Conservation (phyloP, 306 rosid species). For the Castanospermum australe region DNA sequence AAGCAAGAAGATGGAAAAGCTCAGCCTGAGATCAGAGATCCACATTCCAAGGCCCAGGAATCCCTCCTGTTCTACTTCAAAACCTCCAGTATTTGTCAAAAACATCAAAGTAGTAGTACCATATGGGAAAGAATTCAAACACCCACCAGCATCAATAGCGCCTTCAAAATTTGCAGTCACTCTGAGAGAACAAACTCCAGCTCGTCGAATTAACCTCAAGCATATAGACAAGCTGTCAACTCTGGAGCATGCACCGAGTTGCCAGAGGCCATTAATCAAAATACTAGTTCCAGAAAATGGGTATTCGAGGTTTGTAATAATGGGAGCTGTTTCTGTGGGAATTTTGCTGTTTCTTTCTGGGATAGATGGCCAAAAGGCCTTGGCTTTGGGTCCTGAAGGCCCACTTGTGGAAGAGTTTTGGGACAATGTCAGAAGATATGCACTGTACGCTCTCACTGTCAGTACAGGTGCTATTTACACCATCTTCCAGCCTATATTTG, state of each 20-base stretch:
- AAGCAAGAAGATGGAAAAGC: constrained; percentile 35
- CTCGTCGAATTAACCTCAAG: neutral
- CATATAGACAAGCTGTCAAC: neutral
- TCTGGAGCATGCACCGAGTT: constrained; percentile 16
- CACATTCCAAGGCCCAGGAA: constrained; percentile 23
- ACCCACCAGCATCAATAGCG: neutral
- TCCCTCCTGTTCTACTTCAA: constrained; percentile 28
- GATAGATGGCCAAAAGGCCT: constrained; percentile 57
- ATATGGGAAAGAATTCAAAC: constrained; percentile 12
- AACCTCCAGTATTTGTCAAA: constrained; percentile 5
- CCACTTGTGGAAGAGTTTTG: constrained; percentile 93
- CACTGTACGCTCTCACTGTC: constrained; percentile 75
- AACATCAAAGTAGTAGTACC: constrained; percentile 21
- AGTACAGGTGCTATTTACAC: constrained; percentile 86
- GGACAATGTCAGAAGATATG: constrained; percentile 92
- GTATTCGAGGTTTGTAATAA: constrained; percentile 41
- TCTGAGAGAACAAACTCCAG: neutral
- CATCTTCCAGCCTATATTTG: constrained; percentile 56
- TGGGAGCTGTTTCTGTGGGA: constrained; percentile 77
- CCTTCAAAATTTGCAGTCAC: constrained; percentile 7
- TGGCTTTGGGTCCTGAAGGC: constrained; percentile 92
- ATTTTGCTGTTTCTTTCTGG: constrained; percentile 50
- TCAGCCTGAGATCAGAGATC: constrained; percentile 44
- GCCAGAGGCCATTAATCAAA: neutral
- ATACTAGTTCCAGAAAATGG: constrained; percentile 1